phyloP scores from a whole-genome alignment of 164 flowering plant species.

The Stephania yunnanensis region DNA sequence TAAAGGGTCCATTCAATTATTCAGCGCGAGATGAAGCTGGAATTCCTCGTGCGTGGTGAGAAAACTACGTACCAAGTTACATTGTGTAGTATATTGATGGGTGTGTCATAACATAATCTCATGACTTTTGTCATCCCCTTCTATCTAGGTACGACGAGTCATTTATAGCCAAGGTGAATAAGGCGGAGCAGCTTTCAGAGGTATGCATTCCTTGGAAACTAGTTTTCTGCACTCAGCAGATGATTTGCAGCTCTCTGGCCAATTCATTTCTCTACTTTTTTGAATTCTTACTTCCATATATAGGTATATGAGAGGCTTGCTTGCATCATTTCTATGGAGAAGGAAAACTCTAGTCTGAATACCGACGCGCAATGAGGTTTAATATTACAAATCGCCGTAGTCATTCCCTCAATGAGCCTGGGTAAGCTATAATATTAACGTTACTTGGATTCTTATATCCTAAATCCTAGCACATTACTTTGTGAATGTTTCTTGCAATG shows the following conservation, averaged over 20 bases:
- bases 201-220: conserved; percentile 29
- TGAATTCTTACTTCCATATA: background rate
- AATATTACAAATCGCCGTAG: background rate
- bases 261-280: background rate
- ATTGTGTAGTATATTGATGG: background rate
- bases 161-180: conserved; percentile 21
- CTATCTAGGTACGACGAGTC: conserved; percentile 61
- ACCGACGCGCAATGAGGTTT: conserved; percentile 2
- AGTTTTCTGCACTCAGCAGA: background rate
- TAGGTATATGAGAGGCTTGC: conserved; percentile 83
- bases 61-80: background rate
- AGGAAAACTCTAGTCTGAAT: conserved; percentile 53
- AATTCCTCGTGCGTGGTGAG: conserved; percentile 84
- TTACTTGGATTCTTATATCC: background rate
- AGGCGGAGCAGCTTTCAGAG: conserved; percentile 47
- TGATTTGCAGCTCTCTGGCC: background rate
- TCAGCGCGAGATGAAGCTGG: conserved; percentile 92
- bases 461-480: background rate
- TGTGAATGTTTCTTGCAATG: background rate
- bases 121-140: background rate
- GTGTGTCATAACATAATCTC: background rate
- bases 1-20: conserved; percentile 93
- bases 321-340: conserved; percentile 69
- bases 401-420: background rate
- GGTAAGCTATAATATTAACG: background rate